These are phyloP conservation scores for Aspergillus pseudonomiae DNA, from an alignment of 2,329 filamentous ascomycete species.

Conservation along the genomic window DNA sequence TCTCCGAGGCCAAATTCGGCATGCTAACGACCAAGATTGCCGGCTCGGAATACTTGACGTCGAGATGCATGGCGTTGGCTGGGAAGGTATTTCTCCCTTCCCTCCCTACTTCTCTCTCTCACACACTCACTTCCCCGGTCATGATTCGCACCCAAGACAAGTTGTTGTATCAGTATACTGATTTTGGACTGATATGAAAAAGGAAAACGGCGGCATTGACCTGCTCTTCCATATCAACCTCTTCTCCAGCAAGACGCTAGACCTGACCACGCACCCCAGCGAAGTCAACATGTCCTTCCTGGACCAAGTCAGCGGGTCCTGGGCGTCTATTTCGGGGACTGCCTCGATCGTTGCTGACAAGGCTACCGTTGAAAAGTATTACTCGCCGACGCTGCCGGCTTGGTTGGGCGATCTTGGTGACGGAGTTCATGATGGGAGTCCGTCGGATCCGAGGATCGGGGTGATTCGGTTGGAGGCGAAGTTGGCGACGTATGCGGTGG, in stretches of 20 bases:
- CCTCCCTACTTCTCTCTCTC: not conserved
- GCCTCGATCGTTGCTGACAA: constrained; percentile 72
- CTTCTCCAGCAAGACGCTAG: constrained; percentile 83
- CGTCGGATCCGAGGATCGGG: constrained; percentile 78
- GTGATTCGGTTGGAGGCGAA: constrained; percentile 75
- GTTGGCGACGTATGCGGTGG: constrained; percentile 72
- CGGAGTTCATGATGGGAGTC: constrained; percentile 78
- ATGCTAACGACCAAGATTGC: constrained; percentile 79
- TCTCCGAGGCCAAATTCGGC: constrained; percentile 75
- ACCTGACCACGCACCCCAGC: constrained; percentile 70
- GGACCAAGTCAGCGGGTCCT: constrained; percentile 71
- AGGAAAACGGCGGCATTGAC: constrained; percentile 79
- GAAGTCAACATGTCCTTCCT: constrained; percentile 81
- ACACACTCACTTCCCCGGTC: no score
- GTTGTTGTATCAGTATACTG: constrained; percentile 1
- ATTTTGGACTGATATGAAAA: not conserved
- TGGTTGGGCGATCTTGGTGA: constrained; percentile 88
- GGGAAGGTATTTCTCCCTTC: constrained; percentile 61
- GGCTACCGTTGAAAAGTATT: constrained; percentile 71
- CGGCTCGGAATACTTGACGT: constrained; percentile 68
- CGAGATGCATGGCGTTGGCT: constrained; percentile 84
- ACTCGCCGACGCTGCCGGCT: constrained; percentile 72
- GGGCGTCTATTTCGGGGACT: constrained; percentile 81
- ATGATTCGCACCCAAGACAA: not conserved
- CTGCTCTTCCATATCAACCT: constrained; percentile 92